Conservation (phyloP, 2,329 filamentous ascomycete species). For the Lasiodiplodia sp. region DNA sequence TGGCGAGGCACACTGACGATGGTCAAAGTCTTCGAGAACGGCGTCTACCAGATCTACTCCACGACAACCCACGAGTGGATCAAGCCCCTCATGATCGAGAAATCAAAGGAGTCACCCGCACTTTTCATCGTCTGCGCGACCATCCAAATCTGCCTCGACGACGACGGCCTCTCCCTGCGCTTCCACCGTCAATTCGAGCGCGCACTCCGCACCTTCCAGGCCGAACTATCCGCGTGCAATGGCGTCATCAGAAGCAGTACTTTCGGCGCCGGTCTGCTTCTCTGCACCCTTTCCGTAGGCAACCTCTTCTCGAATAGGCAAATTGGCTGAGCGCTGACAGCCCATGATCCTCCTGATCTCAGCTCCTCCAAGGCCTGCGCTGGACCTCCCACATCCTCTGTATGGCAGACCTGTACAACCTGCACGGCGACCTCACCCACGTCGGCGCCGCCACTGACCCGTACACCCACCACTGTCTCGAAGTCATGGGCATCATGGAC, state of each 20-base stretch:
- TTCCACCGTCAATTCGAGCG: background rate
- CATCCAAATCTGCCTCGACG: background rate
- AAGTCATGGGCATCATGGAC: constrained; percentile 1
- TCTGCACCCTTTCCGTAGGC: background rate
- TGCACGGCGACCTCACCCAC: background rate
- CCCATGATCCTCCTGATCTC: no score
- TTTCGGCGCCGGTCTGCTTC: background rate
- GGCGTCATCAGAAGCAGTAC: background rate
- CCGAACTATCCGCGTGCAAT: background rate
- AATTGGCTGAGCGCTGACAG: background rate
- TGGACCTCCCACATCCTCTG: background rate
- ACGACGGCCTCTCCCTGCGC: background rate
- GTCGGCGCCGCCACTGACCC: background rate
- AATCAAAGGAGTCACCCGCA: background rate
- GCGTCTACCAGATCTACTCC: background rate
- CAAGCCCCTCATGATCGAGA: background rate
- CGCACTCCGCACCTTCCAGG: background rate
- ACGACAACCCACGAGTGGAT: background rate
- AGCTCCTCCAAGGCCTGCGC: background rate
- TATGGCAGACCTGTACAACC: background rate
- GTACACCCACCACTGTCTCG: background rate
- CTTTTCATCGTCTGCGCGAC: background rate
- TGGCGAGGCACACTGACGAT: background rate
- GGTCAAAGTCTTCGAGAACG: background rate
- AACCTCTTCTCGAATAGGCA: background rate